Evolutionary conservation across 805 yeast species (phyloP), one percentile per base, ranked within the genome.

Genomic region (Yamadazyma endophytica): DNA sequence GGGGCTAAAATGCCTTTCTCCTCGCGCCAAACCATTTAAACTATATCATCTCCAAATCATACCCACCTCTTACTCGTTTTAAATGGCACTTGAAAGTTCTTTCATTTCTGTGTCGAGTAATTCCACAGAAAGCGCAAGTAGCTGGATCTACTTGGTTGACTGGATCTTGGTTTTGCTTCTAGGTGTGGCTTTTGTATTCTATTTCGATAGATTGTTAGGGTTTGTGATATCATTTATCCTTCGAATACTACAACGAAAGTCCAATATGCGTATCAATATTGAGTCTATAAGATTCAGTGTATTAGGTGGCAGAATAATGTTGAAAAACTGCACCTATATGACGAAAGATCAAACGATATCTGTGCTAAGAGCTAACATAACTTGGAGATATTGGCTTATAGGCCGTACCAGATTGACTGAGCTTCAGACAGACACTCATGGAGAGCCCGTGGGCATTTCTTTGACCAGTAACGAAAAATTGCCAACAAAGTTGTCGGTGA

Each of bases 381-480:
- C 95, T 0, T 92, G 97, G 97, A 58, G 94, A 38, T 90, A 87
- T 54, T 92, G 97, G 97, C 61, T 63, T 12, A 42, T 86, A 31
- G 58, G 64, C 4, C 43, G 58, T 19, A 63, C 70, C 9, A 52
- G 77, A 32, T 42, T 61, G 14, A 54, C 74, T 2, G 61, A 58
- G 21, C 56, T 63, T 30, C 27, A 26, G 4, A 28, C 35, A 4
- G 52, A 23, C 11, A 42, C 24, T 5, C 41, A 37, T 19, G 21
- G 33, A 15, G 46, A 38, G 9, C 29, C 43, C 11, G n/a, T 11
- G 2, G 24, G 22, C 4, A n/a, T 28, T 12, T 17, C 22, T 5
- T 17, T 9, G 13, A 42, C 37, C 12, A 56, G 56, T n/a, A 77
- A 79, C 46, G 58, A 54, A 8, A 54, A 58, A 24, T 68, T 76